phyloP scores from a whole-genome alignment of 331 rosid genomes.

The Rosa hybrid region DNA sequence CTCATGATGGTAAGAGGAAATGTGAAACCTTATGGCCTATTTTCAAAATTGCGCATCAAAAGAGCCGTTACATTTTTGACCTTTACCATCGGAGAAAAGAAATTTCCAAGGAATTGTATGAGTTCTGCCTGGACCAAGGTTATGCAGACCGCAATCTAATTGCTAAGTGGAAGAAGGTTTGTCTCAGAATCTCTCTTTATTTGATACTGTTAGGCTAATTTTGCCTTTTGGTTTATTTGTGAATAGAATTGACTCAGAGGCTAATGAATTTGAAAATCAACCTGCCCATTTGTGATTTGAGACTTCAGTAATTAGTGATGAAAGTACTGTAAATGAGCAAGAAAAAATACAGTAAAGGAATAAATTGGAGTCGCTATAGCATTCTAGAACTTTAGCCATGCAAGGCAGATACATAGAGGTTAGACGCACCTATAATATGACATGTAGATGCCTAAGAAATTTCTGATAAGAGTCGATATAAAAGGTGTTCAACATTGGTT shows the following conservation, averaged over 20 bases:
- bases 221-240: background rate
- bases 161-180: slow-evolving; percentile 94
- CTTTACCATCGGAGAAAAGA: slow-evolving; percentile 86
- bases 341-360: background rate
- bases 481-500: background rate
- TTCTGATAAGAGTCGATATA: background rate
- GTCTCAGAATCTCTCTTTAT: slow-evolving; percentile 2
- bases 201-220: background rate
- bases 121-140: slow-evolving; percentile 88
- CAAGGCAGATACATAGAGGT: background rate
- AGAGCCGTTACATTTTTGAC: slow-evolving; percentile 89
- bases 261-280: background rate
- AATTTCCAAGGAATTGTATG: slow-evolving; percentile 77
- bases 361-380: background rate
- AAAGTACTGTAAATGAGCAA: background rate
- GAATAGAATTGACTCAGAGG: background rate
- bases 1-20: slow-evolving; percentile 92
- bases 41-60: slow-evolving; percentile 86
- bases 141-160: slow-evolving; percentile 85
- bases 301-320: background rate
- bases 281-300: background rate
- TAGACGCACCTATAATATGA: background rate
- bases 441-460: background rate
- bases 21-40: slow-evolving; percentile 97
- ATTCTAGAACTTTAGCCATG: background rate